These are phyloP conservation scores for Debaryomyces castellii DNA, from an alignment of 805 yeast species.

Conservation along the genomic window DNA sequence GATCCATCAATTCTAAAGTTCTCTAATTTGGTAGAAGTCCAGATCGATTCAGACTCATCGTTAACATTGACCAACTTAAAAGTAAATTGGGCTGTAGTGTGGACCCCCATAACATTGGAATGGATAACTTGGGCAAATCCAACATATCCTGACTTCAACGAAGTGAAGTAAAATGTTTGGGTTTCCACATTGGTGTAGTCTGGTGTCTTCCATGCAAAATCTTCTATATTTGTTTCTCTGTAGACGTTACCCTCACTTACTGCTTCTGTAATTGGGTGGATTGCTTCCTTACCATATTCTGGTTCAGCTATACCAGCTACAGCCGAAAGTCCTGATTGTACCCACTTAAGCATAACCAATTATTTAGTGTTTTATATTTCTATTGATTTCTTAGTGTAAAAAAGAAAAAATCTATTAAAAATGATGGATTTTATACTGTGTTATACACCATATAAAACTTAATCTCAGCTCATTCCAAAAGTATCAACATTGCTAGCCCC, in stretches of 20 bases:
- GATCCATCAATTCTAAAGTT: constrained; percentile 72
- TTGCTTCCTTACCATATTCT: constrained; percentile 89
- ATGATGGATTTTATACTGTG: neutral
- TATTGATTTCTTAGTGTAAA: neutral
- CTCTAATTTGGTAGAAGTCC: constrained; percentile 92
- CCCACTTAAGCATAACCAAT: constrained; percentile 80
- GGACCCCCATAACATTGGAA: constrained; percentile 85
- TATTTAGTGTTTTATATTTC: neutral
- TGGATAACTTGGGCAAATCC: constrained; percentile 96
- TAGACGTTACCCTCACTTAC: constrained; percentile 43
- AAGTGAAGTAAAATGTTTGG: constrained; percentile 83
- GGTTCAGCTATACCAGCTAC: constrained; percentile 98
- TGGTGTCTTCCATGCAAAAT: constrained; percentile 75
- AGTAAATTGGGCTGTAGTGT: constrained; percentile 91
- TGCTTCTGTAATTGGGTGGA: constrained; percentile 74
- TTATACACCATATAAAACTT: neutral
- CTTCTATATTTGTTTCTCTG: constrained; percentile 59
- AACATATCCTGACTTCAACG: constrained; percentile 56
- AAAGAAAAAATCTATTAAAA: neutral
- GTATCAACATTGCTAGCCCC: neutral
- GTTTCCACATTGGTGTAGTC: constrained; percentile 91
- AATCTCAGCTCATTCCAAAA: neutral
- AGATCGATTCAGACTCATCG: constrained; percentile 51
- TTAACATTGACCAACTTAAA: constrained; percentile 68
- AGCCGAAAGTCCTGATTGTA: constrained; percentile 84